Evolutionary conservation across 345 rosid genomes (phyloP).

Genomic region (Ceriops decandra): DNA sequence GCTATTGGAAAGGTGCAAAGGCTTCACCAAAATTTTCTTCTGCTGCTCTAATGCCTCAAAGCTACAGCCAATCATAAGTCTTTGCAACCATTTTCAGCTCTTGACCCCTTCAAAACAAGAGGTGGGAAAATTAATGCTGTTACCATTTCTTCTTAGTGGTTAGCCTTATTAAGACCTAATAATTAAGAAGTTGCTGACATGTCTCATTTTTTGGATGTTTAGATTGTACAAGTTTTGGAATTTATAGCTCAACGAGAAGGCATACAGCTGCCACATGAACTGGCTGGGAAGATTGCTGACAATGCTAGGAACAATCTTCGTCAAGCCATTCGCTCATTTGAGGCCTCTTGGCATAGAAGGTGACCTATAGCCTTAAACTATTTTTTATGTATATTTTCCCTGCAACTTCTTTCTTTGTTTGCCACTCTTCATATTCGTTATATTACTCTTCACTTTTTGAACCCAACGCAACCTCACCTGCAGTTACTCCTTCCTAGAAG

Average conservation of each 20-base stretch:
- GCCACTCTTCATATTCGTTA: neutral
- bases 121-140: slow-evolving; percentile 19
- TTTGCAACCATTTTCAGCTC: slow-evolving; percentile 44
- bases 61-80: slow-evolving; percentile 45
- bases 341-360: slow-evolving; percentile 48
- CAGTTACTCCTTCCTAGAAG: slow-evolving; percentile 35
- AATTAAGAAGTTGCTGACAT: neutral
- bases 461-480: neutral
- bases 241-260: slow-evolving; percentile 51
- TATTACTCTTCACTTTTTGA: neutral
- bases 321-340: slow-evolving; percentile 63
- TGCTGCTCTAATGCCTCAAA: slow-evolving; percentile 54
- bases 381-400: neutral
- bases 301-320: slow-evolving; percentile 53
- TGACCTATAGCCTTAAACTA: neutral
- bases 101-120: slow-evolving; percentile 44
- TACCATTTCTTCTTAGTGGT: neutral
- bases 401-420: neutral
- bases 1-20: slow-evolving; percentile 49
- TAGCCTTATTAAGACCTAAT: too few relatives aligned
- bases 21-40: slow-evolving; percentile 45
- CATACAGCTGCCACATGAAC: slow-evolving; percentile 28
- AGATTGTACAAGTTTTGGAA: slow-evolving; percentile 52
- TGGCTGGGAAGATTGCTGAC: slow-evolving; percentile 40
- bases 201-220: neutral